A percentile compares a stretch with the other conserved stretches of the same genome.
These are phyloP conservation scores for Nephelium lappaceum DNA, from an alignment of 345 rosid genomes.

Conservation along the genomic window DNA sequence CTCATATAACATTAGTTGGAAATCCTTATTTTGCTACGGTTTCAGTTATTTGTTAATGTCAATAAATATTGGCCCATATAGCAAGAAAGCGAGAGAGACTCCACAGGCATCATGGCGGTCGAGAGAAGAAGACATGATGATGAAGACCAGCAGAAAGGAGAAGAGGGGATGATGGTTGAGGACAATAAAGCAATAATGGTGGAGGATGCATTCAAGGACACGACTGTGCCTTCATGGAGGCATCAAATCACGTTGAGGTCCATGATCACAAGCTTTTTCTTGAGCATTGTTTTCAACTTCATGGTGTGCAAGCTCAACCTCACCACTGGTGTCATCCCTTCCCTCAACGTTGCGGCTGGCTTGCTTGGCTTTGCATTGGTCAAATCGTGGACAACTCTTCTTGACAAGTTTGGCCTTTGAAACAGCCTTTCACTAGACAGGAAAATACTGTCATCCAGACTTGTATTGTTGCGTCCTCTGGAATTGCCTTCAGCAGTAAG, in stretches of 20 bases:
- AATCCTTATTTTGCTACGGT: too few species aligned
- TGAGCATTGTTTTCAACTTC: slow-evolving; percentile 63
- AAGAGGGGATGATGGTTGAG: neutral
- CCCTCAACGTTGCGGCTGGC: slow-evolving; percentile 69
- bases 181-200: neutral
- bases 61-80: too few species aligned
- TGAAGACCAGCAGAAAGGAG: neutral
- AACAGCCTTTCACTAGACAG: slow-evolving; percentile 83
- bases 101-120: neutral
- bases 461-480: slow-evolving; percentile 88
- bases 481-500: slow-evolving; percentile 95
- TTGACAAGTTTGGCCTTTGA: slow-evolving; percentile 52
- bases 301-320: slow-evolving; percentile 73
- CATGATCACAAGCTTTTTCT: slow-evolving; percentile 42
- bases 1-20: too few species aligned
- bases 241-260: slow-evolving; percentile 56
- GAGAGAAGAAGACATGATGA: neutral
- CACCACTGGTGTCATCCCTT: slow-evolving; percentile 71
- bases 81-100: too few species aligned
- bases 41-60: too few species aligned
- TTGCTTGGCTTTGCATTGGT: slow-evolving; percentile 56
- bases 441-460: slow-evolving; percentile 90
- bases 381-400: slow-evolving; percentile 44
- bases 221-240: slow-evolving; percentile 52
- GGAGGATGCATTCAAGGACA: slow-evolving; percentile 47